Percentiles rank a stretch among this genome's conserved stretches.
Conservation (phyloP, 1,139 yeast species). For the Dujonia santamariae region DNA sequence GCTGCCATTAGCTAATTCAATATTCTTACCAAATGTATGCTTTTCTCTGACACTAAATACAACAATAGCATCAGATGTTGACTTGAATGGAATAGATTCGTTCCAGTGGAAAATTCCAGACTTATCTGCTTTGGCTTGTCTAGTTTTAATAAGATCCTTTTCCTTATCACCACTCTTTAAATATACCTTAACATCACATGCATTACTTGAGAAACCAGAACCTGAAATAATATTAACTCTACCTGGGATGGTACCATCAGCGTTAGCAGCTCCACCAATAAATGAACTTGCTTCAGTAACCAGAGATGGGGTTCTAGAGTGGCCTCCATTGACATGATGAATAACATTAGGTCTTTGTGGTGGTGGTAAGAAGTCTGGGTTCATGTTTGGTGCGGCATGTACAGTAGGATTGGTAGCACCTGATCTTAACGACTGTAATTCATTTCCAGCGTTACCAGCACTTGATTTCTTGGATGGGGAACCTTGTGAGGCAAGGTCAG, state of each 20-base stretch:
- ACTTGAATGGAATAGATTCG: slow-evolving; percentile 67
- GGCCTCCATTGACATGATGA: slow-evolving; percentile 13
- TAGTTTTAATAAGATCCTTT: slow-evolving; percentile 65
- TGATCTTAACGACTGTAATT: slow-evolving; percentile 23
- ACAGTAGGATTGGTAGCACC: slow-evolving; percentile 13
- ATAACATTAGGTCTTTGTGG: slow-evolving; percentile 26
- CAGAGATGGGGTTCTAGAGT: slow-evolving; percentile 26
- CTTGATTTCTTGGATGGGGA: slow-evolving; percentile 1
- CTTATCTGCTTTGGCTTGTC: slow-evolving; percentile 50
- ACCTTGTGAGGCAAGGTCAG: background rate
- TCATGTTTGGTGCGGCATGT: slow-evolving; percentile 34
- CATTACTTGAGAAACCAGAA: slow-evolving; percentile 26
- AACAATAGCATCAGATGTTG: slow-evolving; percentile 57
- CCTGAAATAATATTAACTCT: slow-evolving; percentile 48
- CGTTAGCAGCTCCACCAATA: slow-evolving; percentile 33
- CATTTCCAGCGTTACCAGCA: slow-evolving; percentile 12
- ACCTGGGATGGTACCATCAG: slow-evolving; percentile 48
- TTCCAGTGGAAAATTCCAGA: slow-evolving; percentile 52
- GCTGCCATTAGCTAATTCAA: slow-evolving; percentile 57
- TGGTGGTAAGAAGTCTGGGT: slow-evolving; percentile 36
- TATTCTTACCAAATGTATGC: slow-evolving; percentile 72
- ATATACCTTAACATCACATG: slow-evolving; percentile 49
- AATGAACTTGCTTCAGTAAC: slow-evolving; percentile 31
- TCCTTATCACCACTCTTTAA: slow-evolving; percentile 50
- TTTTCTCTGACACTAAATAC: slow-evolving; percentile 61